Evolutionary conservation across 177 flowering plant species (phyloP), one percentile per base, ranked within the genome.

Genomic region (Tripterygium wilfordii): DNA sequence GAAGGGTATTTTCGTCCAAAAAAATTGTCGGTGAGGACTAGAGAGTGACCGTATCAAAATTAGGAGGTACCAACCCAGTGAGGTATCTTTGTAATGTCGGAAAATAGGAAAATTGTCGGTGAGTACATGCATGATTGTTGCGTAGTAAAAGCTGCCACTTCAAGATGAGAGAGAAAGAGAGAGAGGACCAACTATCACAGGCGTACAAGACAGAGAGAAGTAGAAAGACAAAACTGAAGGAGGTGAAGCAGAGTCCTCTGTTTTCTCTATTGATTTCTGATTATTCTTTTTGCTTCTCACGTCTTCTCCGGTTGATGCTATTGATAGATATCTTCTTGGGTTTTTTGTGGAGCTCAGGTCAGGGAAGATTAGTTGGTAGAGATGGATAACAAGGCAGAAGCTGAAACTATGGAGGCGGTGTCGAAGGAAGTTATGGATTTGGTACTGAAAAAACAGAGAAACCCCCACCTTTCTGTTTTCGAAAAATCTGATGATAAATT

Each of bases 371-470:
- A 32, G 8, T 17, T n/a, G 38, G 9, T 33, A 16, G 43, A 58
- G 36, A 71, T 75, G 80, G 72, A 36, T 21, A 60, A 32, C 35
- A 52, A 55, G 18, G 49, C 16, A 22, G 77, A 61, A 23, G 49
- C 16, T 26, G 77, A 61, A 23, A 26, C 46, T 1, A 25, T 77
- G 64, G 79, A 77, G 10, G 75, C 83, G 51, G 75, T 77, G 36
- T 30, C 68, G 54, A 74, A 62, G 44, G 83, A 77, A 58, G 77
- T 71, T 40, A 77, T 74, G 21, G 79, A 77, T 58, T 77, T 77
- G 77, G 83, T 77, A 54, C 20, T 10, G 2, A 8, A 6, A 5
- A 54, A 38, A 55, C 36, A 45, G 52, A 46, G 42, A 32, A 32
- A 21, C 19, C 29, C 5, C 28, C 4, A 12, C 30, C 38, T 47